Evolutionary conservation across 73 alveolate species (phyloP).

Genomic region (Symbiodinium natans): DNA sequence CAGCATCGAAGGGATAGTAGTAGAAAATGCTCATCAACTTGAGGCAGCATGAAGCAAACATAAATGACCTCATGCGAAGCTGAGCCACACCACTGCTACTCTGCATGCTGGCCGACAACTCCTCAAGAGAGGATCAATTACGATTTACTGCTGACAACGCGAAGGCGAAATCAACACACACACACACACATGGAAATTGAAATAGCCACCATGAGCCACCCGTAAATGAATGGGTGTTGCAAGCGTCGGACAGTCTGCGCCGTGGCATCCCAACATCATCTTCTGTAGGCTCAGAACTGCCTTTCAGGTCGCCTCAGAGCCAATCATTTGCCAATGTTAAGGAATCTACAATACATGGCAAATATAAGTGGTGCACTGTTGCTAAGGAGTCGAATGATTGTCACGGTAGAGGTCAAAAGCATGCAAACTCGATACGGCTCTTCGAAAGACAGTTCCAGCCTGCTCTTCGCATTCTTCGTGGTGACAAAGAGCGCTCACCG

Average conservation of each 20-base stretch:
- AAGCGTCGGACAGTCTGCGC: neutral
- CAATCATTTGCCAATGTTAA: neutral
- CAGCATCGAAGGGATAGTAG: too few species aligned
- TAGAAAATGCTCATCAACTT: too few species aligned
- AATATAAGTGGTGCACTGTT: too few species aligned
- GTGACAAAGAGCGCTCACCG: neutral
- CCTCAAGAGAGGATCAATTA: neutral
- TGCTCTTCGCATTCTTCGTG: neutral
- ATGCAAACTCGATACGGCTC: too few species aligned
- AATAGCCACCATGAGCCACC: too few species aligned
- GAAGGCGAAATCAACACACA: too few species aligned
- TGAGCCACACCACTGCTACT: neutral
- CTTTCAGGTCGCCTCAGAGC: neutral
- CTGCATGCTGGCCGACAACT: neutral
- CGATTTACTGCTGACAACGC: too few species aligned
- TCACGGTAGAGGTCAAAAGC: too few species aligned
- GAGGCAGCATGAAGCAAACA: too few species aligned
- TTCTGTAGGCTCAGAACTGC: neutral
- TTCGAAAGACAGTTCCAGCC: neutral
- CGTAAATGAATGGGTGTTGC: too few species aligned
- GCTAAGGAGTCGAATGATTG: too few species aligned
- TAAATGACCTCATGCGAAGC: neutral
- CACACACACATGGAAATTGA: too few species aligned
- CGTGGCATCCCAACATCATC: conserved; percentile 15
- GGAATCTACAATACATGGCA: neutral